Conservation (phyloP, 441 rosid genomes). For the Iberis amara region DNA sequence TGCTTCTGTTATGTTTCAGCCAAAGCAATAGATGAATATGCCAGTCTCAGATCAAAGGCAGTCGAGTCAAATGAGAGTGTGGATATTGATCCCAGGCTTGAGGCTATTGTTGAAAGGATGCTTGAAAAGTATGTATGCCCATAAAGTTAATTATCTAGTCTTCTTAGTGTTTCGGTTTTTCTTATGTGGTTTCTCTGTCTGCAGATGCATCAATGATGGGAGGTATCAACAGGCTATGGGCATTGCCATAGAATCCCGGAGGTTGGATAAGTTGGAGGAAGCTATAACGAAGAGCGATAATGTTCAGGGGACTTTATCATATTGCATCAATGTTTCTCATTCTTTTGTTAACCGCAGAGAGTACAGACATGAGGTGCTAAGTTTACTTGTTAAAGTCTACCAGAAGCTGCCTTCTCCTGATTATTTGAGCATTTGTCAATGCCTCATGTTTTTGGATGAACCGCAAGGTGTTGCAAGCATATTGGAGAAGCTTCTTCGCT, state of each 20-base stretch:
- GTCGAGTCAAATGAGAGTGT: conserved; percentile 54
- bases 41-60: conserved; percentile 71
- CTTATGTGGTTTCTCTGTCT: conserved; percentile 18
- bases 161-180: conserved; percentile 14
- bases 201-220: conserved; percentile 87
- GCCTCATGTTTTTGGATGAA: conserved; percentile 92
- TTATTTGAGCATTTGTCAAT: conserved; percentile 89
- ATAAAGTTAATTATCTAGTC: background rate
- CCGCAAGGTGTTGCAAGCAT: conserved; percentile 78
- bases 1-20: conserved; percentile 42
- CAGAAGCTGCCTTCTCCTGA: conserved; percentile 88
- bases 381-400: conserved; percentile 78
- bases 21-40: conserved; percentile 96
- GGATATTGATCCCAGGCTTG: conserved; percentile 74
- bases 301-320: conserved; percentile 69
- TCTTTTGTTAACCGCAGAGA: conserved; percentile 80
- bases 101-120: conserved; percentile 96
- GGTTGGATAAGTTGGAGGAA: conserved; percentile 94
- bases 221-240: conserved; percentile 99
- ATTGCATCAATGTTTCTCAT: conserved; percentile 82
- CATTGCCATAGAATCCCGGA: conserved; percentile 88
- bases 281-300: conserved; percentile 86
- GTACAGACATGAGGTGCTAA: conserved; percentile 87
- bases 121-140: conserved; percentile 66
- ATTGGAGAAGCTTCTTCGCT: conserved; percentile 85